phyloP scores from a whole-genome alignment of 2,329 filamentous ascomycete genomes.

The Fusarium lyarnte region DNA sequence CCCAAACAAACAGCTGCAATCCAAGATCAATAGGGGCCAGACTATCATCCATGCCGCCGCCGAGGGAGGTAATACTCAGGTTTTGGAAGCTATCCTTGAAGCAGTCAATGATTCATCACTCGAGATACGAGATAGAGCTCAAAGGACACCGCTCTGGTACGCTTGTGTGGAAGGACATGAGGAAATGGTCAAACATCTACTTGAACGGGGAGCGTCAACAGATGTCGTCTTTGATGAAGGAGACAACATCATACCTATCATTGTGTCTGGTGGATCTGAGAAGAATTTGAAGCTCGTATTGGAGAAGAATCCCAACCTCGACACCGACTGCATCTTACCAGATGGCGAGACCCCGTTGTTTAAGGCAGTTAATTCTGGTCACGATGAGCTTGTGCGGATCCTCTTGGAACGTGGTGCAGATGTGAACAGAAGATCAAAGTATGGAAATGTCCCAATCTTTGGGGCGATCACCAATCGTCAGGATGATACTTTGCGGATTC shows the following conservation, averaged over 20 bases:
- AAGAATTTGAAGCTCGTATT: constrained; percentile 21
- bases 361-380: constrained; percentile 4
- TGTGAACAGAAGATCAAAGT: constrained; percentile 12
- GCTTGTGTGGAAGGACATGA: constrained; percentile 19
- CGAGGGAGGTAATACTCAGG: constrained; percentile 20
- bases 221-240: constrained; percentile 7
- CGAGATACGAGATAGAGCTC: constrained; percentile 16
- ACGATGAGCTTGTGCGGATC: constrained; percentile 1
- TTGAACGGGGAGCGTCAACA: constrained; percentile 21
- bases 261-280: constrained; percentile 19
- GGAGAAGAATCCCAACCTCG: constrained; percentile 21
- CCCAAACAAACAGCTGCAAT: constrained; percentile 18
- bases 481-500: background rate
- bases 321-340: constrained; percentile 8
- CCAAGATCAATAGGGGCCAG: constrained; percentile 18
- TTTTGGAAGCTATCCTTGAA: constrained; percentile 15
- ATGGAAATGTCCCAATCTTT: constrained; percentile 14
- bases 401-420: constrained; percentile 27
- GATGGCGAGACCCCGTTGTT: constrained; percentile 24
- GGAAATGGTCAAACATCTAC: constrained; percentile 27
- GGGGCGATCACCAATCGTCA: constrained; percentile 19
- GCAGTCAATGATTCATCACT: background rate
- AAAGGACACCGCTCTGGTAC: constrained; percentile 26
- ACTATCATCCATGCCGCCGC: constrained; percentile 25
- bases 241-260: constrained; percentile 18